A percentile compares a stretch with the other conserved stretches of the same genome.
Conservation (phyloP, 805 yeast genomes). For the Myxozyma melibiosi region DNA sequence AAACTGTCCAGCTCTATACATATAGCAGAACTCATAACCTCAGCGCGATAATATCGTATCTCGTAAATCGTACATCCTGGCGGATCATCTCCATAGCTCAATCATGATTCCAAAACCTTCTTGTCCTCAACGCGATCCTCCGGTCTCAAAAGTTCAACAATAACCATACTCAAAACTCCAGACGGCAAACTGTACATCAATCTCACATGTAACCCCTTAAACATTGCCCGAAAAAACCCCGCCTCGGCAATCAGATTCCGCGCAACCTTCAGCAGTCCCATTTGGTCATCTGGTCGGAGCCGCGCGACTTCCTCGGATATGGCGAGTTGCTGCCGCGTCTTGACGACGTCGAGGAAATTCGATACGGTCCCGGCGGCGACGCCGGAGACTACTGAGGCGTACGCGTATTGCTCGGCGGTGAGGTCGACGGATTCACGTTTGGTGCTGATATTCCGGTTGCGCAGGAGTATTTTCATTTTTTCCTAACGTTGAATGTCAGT, state of each 20-base stretch:
- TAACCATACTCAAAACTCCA: slow-evolving; percentile 46
- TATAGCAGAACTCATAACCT: too few relatives aligned
- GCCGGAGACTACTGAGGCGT: slow-evolving; percentile 45
- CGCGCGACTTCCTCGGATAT: slow-evolving; percentile 45
- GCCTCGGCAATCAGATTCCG: slow-evolving; percentile 43
- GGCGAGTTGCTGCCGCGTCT: slow-evolving; percentile 50
- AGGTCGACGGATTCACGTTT: slow-evolving; percentile 4
- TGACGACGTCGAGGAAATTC: slow-evolving; percentile 47
- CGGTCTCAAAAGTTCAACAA: slow-evolving; percentile 47
- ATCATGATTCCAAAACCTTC: not conserved
- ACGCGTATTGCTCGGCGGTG: slow-evolving; percentile 25
- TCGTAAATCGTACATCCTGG: too few relatives aligned
- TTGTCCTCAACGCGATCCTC: slow-evolving; percentile 31
- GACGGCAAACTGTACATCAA: slow-evolving; percentile 46
- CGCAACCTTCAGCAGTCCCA: slow-evolving; percentile 44
- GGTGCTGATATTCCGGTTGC: slow-evolving; percentile 3
- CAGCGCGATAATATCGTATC: too few relatives aligned
- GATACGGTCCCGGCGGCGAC: slow-evolving; percentile 44
- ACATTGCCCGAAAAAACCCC: slow-evolving; percentile 43
- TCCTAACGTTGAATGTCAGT: slow-evolving; percentile 11
- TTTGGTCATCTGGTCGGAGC: slow-evolving; percentile 45
- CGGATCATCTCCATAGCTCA: too few relatives aligned
- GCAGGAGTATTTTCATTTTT: slow-evolving; percentile 16
- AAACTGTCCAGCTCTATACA: too few relatives aligned
- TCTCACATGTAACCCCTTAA: slow-evolving; percentile 45